Percentiles rank a stretch among this genome's conserved stretches.
phyloP scores from a whole-genome alignment of 176 grass and related monocot genomes.

The Carex littledalei region DNA sequence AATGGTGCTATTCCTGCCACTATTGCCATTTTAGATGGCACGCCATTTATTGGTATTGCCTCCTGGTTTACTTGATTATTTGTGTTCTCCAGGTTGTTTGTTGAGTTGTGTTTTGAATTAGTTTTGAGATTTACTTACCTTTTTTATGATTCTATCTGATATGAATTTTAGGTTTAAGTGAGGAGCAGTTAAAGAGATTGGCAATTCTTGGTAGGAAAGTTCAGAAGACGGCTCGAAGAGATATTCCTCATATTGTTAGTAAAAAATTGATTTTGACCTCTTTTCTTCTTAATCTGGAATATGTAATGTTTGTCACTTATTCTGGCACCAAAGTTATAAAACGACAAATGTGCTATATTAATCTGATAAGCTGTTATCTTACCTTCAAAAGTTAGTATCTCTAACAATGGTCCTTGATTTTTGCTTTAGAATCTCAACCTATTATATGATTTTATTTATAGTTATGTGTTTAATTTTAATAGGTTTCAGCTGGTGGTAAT shows the following conservation, averaged over 20 bases:
- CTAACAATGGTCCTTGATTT: not conserved
- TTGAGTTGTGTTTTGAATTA: not conserved
- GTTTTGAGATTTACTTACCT: not conserved
- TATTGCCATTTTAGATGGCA: slow-evolving; percentile 79
- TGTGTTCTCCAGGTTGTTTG: not conserved
- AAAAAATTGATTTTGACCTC: not conserved
- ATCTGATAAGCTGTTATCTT: not conserved
- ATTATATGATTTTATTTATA: not conserved
- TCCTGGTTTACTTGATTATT: not conserved
- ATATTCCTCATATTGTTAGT: slow-evolving; percentile 86
- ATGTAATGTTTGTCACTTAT: not conserved
- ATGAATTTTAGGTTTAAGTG: slow-evolving; percentile 43
- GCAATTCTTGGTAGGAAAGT: slow-evolving; percentile 67
- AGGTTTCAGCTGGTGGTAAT: slow-evolving; percentile 66
- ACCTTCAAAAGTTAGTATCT: not conserved
- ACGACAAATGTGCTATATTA: not conserved
- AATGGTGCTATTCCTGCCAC: slow-evolving; percentile 75
- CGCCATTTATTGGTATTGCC: slow-evolving; percentile 54
- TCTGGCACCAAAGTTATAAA: not conserved
- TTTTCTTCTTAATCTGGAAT: not conserved
- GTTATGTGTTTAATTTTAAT: slow-evolving; percentile 11
- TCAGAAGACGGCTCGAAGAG: slow-evolving; percentile 80
- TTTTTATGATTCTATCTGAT: not conserved
- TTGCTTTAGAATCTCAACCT: not conserved
- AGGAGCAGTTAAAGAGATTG: slow-evolving; percentile 64